phyloP scores from a whole-genome alignment of 306 rosid genomes.

The Pachyrhizus erosus region DNA sequence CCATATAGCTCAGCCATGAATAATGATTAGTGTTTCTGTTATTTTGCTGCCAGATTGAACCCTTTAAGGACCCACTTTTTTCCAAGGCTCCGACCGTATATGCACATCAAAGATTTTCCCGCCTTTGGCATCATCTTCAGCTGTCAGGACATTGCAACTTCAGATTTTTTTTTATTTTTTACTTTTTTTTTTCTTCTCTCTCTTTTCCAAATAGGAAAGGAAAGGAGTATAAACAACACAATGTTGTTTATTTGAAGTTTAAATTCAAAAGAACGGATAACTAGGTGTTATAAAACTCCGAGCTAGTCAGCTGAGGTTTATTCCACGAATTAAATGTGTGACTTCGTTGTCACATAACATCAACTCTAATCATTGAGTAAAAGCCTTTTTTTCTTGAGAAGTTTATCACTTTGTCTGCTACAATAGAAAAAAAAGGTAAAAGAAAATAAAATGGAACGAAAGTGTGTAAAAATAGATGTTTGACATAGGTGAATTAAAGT shows the following conservation, averaged over 20 bases:
- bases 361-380: neutral
- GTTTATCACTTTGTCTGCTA: no score
- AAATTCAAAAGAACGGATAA: neutral
- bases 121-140: neutral
- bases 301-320: neutral
- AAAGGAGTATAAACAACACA: neutral
- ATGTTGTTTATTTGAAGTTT: neutral
- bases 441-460: no score
- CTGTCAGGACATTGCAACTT: no score
- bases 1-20: neutral
- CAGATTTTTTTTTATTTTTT: no score
- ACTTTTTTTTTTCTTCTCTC: no score
- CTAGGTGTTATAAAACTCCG: neutral
- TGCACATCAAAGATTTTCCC: slow-evolving; percentile 8
- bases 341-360: neutral
- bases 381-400: neutral
- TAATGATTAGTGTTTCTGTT: slow-evolving; percentile 6
- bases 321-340: neutral
- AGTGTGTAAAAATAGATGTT: no score
- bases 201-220: no score
- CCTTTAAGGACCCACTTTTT: slow-evolving; percentile 19
- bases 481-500: no score
- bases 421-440: no score
- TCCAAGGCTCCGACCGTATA: neutral
- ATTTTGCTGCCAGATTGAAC: neutral